Conservation (phyloP, 495 filamentous ascomycete genomes). For the Melanomma pulvis-pyrius region DNA sequence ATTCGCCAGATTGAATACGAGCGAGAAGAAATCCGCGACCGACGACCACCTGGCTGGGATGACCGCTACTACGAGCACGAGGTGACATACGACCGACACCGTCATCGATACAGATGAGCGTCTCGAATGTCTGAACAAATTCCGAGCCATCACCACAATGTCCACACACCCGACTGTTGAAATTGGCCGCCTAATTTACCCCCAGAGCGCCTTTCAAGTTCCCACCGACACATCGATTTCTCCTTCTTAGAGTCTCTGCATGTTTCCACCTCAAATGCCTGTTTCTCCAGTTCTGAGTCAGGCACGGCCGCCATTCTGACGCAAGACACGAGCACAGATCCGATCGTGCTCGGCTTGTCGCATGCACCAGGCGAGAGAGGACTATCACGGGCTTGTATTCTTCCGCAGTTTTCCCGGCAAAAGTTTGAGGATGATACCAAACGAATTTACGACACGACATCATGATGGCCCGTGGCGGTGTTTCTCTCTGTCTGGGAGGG, state of each 20-base stretch:
- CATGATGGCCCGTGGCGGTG: conserved; percentile 19
- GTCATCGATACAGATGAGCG: conserved; percentile 36
- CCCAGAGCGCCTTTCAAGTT: background rate
- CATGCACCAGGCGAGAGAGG: background rate
- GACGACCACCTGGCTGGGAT: conserved; percentile 30
- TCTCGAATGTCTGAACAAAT: background rate
- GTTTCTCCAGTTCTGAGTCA: background rate
- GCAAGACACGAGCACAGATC: background rate
- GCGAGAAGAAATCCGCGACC: conserved; percentile 53
- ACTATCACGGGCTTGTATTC: background rate
- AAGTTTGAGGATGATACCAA: conserved; percentile 39
- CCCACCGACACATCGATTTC: background rate
- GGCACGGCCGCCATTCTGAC: background rate
- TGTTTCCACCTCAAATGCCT: background rate
- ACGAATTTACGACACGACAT: conserved; percentile 37
- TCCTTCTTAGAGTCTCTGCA: background rate
- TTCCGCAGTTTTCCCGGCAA: conserved; percentile 3
- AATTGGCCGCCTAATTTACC: background rate
- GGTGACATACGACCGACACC: conserved; percentile 38
- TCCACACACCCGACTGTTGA: background rate
- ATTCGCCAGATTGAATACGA: conserved; percentile 83
- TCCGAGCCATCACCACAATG: background rate
- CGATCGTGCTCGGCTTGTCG: background rate
- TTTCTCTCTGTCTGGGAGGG: conserved; percentile 12
- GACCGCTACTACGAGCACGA: conserved; percentile 43